Evolutionary conservation across 129 eudicot genomes (phyloP).

Genomic region (Solidago caesia): DNA sequence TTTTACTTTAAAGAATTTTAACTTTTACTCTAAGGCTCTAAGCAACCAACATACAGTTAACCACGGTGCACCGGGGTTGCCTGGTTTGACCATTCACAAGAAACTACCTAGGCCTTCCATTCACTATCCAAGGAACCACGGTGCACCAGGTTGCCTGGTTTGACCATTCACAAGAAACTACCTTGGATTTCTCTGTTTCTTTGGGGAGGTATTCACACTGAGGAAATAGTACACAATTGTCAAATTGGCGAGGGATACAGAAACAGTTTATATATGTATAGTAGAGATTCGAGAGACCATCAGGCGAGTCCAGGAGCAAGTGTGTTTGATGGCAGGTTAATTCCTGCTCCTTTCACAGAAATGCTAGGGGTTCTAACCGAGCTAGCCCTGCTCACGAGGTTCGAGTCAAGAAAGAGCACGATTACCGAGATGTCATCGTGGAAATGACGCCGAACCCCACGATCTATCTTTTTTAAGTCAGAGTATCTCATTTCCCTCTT

Average conservation of each 20-base stretch:
- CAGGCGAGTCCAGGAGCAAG: slow-evolving; percentile 65
- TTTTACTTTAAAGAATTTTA: slow-evolving; percentile 24
- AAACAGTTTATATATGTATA: slow-evolving; percentile 22
- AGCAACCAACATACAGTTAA: slow-evolving; percentile 20
- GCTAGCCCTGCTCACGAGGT: slow-evolving; percentile 70
- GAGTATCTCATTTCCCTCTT: slow-evolving; percentile 96
- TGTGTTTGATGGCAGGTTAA: slow-evolving; percentile 46
- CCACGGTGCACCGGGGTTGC: slow-evolving; percentile 34
- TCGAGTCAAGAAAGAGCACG: slow-evolving; percentile 72
- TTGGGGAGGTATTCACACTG: slow-evolving; percentile 36
- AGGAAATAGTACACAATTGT: slow-evolving; percentile 24
- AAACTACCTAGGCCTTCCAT: slow-evolving; percentile 20
- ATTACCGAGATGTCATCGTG: slow-evolving; percentile 86
- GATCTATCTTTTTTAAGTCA: slow-evolving; percentile 77
- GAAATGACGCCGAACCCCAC: slow-evolving; percentile 95
- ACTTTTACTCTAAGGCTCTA: slow-evolving; percentile 13
- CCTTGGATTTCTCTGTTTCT: slow-evolving; percentile 15
- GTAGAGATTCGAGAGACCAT: slow-evolving; percentile 20
- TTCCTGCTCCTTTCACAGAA: slow-evolving; percentile 78
- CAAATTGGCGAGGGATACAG: slow-evolving; percentile 28
- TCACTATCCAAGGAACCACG: slow-evolving; percentile 32
- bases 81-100: slow-evolving; percentile 19
- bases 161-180: slow-evolving; percentile 18
- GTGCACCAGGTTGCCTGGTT: slow-evolving; percentile 28
- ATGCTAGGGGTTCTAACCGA: slow-evolving; percentile 50